Base-by-base conservation (phyloP, 208 protist genomes). In the Angomonas deanei region DNA sequence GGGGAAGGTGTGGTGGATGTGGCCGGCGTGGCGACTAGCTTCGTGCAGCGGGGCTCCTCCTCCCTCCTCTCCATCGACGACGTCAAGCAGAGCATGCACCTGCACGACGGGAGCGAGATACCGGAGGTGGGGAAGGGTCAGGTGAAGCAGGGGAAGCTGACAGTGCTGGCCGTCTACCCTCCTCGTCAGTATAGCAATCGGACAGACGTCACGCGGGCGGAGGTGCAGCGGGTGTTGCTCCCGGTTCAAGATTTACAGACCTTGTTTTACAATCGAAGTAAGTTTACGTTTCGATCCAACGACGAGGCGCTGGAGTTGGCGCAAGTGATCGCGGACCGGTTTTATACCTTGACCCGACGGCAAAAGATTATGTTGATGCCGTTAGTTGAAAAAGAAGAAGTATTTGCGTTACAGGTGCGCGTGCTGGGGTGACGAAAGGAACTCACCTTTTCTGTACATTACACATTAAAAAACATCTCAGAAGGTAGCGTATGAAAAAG, bases 101-200 rank as follows among this genome's bases (percentile, higher is more conserved):
- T 86, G 15, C 76, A 91, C 62, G 82, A 94, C 54, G 88, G 88
- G 32, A 69, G 78, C 47, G 84, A 89, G 66, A 75, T 94, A 49
- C 88, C 88, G 15, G 84, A 75, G 38, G 58, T 94, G 61, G 61
- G 74, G 30, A 79, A 84, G 61, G 88, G 88, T 19, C 61, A 76
- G 31, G 76, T 88, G 23, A 57, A 77, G 31, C 19, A 84, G n/a
- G 74, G 86, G 5, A 76, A 64, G 24, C 61, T 94, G 28, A 30
- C 39, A 8, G 67, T 84, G 46, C 53, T 79, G 48, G 83, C 76
- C 57, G 77, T 80, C 21, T 88, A 78, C 48, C 47, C 72, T 2
- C 30, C 56, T 50, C 5, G 4, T 3, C 42, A 26, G 17, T 19
- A 19, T 10, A 5, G 23, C 42, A 10, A 4, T 19, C 4, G 3